A percentile compares a stretch with the other conserved stretches of the same genome.
phyloP scores from a whole-genome alignment of 2,329 filamentous ascomycete species.

The Botrytis porri region DNA sequence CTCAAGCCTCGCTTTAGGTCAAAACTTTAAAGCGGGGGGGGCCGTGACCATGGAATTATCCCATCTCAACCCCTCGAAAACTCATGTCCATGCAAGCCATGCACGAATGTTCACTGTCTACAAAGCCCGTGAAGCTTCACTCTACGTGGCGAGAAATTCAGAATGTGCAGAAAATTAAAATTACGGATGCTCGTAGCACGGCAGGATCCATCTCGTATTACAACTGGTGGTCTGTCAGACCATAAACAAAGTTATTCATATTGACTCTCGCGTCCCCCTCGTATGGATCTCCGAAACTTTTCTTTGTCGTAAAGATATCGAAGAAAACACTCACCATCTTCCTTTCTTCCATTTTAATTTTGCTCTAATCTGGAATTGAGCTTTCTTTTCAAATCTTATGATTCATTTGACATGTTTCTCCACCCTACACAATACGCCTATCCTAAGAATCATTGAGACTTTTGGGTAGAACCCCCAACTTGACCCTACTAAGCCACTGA shows the following conservation, averaged over 20 bases:
- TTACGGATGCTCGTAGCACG: constrained; percentile 8
- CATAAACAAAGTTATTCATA: not conserved
- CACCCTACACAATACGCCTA: not conserved
- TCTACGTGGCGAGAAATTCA: not conserved
- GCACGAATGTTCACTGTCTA: not conserved
- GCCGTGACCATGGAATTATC: not conserved
- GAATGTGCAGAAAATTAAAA: constrained; percentile 3
- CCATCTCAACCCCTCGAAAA: not conserved
- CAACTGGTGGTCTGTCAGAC: not conserved
- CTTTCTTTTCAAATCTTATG: not conserved
- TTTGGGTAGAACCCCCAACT: not conserved
- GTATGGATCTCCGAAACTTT: not conserved
- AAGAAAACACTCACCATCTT: not conserved
- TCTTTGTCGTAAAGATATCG: not conserved
- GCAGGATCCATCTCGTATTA: not conserved
- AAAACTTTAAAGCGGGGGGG: not conserved
- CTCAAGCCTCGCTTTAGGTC: not conserved
- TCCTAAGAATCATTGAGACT: not conserved
- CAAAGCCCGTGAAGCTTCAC: constrained; percentile 6
- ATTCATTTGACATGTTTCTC: constrained; percentile 5
- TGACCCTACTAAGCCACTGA: constrained; percentile 2
- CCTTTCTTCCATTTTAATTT: not conserved
- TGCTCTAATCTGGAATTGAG: constrained; percentile 11
- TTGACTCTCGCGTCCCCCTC: not conserved
- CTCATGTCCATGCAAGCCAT: not conserved